Base-by-base conservation (phyloP, 2,329 filamentous ascomycete genomes). In the Fonsecaea multimorphosa region DNA sequence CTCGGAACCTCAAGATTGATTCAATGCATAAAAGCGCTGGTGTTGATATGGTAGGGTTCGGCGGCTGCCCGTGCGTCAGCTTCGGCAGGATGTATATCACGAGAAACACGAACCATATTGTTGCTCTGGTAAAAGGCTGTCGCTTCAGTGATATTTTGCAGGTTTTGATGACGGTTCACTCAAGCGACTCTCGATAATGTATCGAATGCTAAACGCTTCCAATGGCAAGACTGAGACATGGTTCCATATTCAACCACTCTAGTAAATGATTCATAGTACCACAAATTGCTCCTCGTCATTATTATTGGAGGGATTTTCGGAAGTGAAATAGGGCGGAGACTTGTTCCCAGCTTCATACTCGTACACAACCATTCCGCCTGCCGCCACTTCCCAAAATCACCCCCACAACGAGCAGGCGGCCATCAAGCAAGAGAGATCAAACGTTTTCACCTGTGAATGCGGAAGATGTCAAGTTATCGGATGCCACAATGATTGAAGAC, bases 401-500 rank as follows among this genome's bases (percentile, higher is more conserved):
- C 29, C 44, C 2, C 44, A 49, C 9, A 14, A 49, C 44, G 12
- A 24, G 5, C 11, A 49, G 44, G 8, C 22, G 22, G 22, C 19
- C 19, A 5, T 27, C 44, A 14, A 24, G 44, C 44, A 1, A 27
- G 44, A 27, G 11, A 49, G 22, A 27, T 27, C 22, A 11, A 27
- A 49, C 3, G 22, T 46, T 27, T 49, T 8, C 5, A 27, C 44
- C 11, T 7, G 9, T 49, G 44, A 27, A 5, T 14, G 44, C 44
- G 27, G 19, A 49, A 14, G 19, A 49, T 49, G 44, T 49, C 19
- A 44, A 27, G n/a, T 49, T 31, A 14, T 16, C n/a, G 6, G 22
- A 12, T 29, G 38, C 24, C 70, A 78, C 53, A 67, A 91, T 96
- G 87, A 91, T 88, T 68, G 95, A 99, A 84, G 95, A 99, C 79